Evolutionary conservation across 2,329 filamentous ascomycete species (phyloP).

Genomic region (Penicillium sp.): DNA sequence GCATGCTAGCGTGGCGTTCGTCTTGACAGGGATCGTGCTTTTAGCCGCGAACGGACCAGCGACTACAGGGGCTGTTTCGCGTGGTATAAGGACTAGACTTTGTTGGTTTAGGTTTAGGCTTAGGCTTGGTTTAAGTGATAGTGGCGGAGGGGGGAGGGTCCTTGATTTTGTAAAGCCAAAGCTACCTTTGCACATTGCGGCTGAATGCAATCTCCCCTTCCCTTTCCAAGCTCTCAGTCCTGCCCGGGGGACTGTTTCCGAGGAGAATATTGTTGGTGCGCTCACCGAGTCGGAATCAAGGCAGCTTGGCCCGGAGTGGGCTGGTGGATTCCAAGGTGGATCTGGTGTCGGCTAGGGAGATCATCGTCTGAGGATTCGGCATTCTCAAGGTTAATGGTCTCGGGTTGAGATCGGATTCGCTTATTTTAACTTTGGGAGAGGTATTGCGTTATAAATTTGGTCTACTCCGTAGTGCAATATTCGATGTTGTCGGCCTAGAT

Average conservation of each 20-base stretch:
- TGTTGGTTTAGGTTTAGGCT: too few species aligned
- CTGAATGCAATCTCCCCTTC: too few species aligned
- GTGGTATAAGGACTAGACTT: too few species aligned
- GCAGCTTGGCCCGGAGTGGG: neutral
- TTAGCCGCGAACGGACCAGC: neutral
- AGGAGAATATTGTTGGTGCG: too few species aligned
- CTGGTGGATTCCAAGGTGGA: neutral
- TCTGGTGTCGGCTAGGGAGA: neutral
- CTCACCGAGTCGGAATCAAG: neutral
- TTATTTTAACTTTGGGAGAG: neutral
- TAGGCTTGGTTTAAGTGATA: too few species aligned
- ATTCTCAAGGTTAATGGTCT: neutral
- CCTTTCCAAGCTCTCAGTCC: too few species aligned
- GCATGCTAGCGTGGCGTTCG: neutral
- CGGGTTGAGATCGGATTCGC: neutral
- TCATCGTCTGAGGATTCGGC: neutral
- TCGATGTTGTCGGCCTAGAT: too few species aligned
- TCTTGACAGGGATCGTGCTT: neutral
- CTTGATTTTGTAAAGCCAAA: too few species aligned
- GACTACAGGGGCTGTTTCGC: too few species aligned
- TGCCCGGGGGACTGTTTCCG: neutral
- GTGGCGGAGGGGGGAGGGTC: too few species aligned
- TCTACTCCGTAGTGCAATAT: too few species aligned
- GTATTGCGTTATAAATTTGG: neutral
- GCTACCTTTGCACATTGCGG: too few species aligned